phyloP scores from a whole-genome alignment of 768 basidiomycete species.

The Lentinula raphanica region DNA sequence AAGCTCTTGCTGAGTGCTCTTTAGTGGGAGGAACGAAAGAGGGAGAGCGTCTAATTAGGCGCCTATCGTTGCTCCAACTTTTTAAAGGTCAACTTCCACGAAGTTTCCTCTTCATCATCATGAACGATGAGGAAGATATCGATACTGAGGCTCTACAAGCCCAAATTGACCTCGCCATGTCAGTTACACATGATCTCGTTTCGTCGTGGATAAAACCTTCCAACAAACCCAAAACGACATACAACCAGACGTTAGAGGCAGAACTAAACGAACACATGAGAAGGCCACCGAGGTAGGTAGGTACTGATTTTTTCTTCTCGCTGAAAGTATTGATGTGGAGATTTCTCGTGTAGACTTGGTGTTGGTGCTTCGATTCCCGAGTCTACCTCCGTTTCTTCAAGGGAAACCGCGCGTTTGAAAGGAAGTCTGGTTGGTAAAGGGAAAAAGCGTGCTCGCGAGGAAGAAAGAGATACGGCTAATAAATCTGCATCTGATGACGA shows the following conservation, averaged over 20 bases:
- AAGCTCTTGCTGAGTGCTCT: not conserved
- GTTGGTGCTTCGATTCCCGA: slow-evolving; percentile 66
- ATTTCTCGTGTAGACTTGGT: slow-evolving; percentile 47
- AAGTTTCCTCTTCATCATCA: not conserved
- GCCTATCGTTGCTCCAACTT: not conserved
- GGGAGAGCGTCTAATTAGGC: no score
- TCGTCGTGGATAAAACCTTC: slow-evolving; percentile 72
- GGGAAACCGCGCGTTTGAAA: slow-evolving; percentile 60
- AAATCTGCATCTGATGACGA: slow-evolving; percentile 37
- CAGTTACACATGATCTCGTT: slow-evolving; percentile 66
- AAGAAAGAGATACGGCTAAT: slow-evolving; percentile 25
- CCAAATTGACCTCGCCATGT: slow-evolving; percentile 78
- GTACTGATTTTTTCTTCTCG: slow-evolving; percentile 6
- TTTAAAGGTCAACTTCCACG: not conserved
- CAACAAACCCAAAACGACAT: slow-evolving; percentile 27
- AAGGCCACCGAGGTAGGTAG: slow-evolving; percentile 61
- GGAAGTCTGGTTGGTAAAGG: slow-evolving; percentile 47
- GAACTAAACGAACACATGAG: slow-evolving; percentile 66
- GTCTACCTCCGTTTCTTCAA: slow-evolving; percentile 31
- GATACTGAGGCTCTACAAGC: slow-evolving; percentile 70
- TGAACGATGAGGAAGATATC: slow-evolving; percentile 46
- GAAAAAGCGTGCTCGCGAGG: slow-evolving; percentile 43
- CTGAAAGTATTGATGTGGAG: slow-evolving; percentile 10
- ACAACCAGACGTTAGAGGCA: slow-evolving; percentile 35
- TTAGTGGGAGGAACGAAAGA: no score